These are phyloP conservation scores for Glarea lozoyensis DNA, from an alignment of 495 filamentous ascomycete species.

Conservation along the genomic window DNA sequence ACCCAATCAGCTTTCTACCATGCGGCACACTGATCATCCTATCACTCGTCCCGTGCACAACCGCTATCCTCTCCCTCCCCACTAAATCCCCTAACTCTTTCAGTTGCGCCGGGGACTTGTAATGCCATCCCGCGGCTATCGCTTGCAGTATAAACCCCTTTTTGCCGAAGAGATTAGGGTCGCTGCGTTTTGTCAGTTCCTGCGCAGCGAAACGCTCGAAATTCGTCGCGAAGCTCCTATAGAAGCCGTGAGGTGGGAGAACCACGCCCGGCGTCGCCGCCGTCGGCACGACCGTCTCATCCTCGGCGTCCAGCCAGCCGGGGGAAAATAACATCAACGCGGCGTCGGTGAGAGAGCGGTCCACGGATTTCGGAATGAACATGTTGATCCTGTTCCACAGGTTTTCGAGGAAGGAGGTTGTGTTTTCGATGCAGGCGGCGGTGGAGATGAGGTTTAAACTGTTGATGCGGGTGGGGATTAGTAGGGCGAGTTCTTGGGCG, in stretches of 20 bases:
- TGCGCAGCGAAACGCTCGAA: constrained; percentile 72
- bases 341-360: constrained; percentile 36
- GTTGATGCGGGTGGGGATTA: constrained; percentile 52
- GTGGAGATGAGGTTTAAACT: constrained; percentile 65
- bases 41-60: constrained; percentile 67
- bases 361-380: constrained; percentile 59
- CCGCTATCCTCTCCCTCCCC: constrained; percentile 61
- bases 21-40: constrained; percentile 65
- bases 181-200: constrained; percentile 56
- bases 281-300: constrained; percentile 41
- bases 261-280: constrained; percentile 19
- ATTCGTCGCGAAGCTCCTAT: constrained; percentile 56
- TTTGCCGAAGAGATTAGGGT: constrained; percentile 44
- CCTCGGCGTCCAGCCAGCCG: constrained; percentile 50
- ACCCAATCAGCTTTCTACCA: constrained; percentile 46
- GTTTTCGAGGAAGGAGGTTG: constrained; percentile 47
- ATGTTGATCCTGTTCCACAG: constrained; percentile 58
- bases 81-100: constrained; percentile 52
- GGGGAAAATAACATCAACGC: constrained; percentile 51
- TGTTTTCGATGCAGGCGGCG: constrained; percentile 59
- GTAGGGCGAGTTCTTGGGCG: constrained; percentile 64
- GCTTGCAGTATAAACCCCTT: constrained; percentile 68
- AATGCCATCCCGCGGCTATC: constrained; percentile 72
- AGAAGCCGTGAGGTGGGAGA: constrained; percentile 22
- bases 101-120: constrained; percentile 57